Base-by-base conservation (phyloP, 31 red algal genomes). In the Asparagopsis taxiformis region DNA sequence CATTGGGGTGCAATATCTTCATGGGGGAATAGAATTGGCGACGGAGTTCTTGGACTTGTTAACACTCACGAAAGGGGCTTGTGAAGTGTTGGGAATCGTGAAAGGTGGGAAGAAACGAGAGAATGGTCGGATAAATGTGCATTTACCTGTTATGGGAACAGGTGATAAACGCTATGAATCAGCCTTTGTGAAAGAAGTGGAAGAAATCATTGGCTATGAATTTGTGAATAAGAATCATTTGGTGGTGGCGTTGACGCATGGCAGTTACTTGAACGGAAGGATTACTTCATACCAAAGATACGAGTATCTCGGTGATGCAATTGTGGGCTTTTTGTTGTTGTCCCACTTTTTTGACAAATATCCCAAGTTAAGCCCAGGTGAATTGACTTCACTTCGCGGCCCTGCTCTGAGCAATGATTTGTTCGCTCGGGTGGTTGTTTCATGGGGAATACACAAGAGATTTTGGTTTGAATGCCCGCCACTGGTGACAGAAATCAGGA, bases 241-340 rank as follows among this genome's bases (percentile, higher is more conserved):
- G 33, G 90, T 93, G 10, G 62, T 72, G 16, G 90, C 90, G 17
- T 44, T 93, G 31, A 93, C 90, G 0, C 90, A 93, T 75, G 70
- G 80, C 21, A 86, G 80, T 31, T 75, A 60, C 56, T 34, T 44
- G 60, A 70, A 74, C 73, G 79, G 90, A 20, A 34, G 63, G 19
- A 48, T 31, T 46, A 67, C 68, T 3, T 84, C 78, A 38, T 93
- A 93, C 65, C 74, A 93, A 63, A 51, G 81, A 55, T 85, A 86
- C 38, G 90, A 93, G 57, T 93, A 86, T 48, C 68, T 93, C 13
- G 90, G 90, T 49, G 90, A 93, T 51, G 90, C 90, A 60, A 74
- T 86, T 11, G 71, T 93, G 5, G 90, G 90, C 10, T 81, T 86
- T 46, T 60, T 86, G 35, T 44, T 93, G 17, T 61, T 86, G 17